These are phyloP conservation scores for Pseudogymnoascus sp. DNA, from an alignment of 2,329 filamentous ascomycete genomes.

Conservation along the genomic window DNA sequence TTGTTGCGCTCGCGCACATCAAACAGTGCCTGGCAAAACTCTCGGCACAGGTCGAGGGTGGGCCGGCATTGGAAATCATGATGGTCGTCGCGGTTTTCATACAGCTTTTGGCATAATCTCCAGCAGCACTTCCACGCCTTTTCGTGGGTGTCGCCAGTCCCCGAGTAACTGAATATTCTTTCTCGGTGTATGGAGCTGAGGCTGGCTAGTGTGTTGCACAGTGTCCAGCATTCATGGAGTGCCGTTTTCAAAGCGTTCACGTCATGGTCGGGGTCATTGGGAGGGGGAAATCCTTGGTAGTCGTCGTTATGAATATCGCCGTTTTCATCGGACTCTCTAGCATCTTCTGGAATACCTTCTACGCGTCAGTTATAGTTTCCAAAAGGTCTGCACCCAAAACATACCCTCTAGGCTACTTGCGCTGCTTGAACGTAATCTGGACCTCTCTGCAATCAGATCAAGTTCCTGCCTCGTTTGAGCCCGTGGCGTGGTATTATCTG, in stretches of 20 bases:
- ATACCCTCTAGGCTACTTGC: slow-evolving; percentile 71
- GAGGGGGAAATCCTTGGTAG: slow-evolving; percentile 17
- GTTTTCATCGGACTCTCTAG: slow-evolving; percentile 42
- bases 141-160: slow-evolving; percentile 69
- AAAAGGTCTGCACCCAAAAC: slow-evolving; percentile 20
- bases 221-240: slow-evolving; percentile 81
- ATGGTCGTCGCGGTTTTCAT: slow-evolving; percentile 68
- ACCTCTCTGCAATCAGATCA: slow-evolving; percentile 44
- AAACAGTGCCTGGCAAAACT: slow-evolving; percentile 87
- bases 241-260: slow-evolving; percentile 63
- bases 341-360: slow-evolving; percentile 30
- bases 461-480: slow-evolving; percentile 77
- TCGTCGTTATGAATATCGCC: slow-evolving; percentile 34
- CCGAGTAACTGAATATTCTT: slow-evolving; percentile 64
- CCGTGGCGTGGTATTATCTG: slow-evolving; percentile 66
- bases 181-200: slow-evolving; percentile 78
- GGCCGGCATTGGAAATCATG: slow-evolving; percentile 59
- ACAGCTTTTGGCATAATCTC: slow-evolving; percentile 83
- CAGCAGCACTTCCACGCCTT: slow-evolving; percentile 91
- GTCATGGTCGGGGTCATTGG: slow-evolving; percentile 44
- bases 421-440: slow-evolving; percentile 54
- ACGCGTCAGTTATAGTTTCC: slow-evolving; percentile 21
- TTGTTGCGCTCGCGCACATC: slow-evolving; percentile 73
- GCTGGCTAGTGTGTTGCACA: slow-evolving; percentile 83
- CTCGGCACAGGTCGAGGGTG: slow-evolving; percentile 78